Percentiles rank a stretch among this genome's conserved stretches.
Conservation (phyloP, 257 asterid species). For the Solanum habrochaites region DNA sequence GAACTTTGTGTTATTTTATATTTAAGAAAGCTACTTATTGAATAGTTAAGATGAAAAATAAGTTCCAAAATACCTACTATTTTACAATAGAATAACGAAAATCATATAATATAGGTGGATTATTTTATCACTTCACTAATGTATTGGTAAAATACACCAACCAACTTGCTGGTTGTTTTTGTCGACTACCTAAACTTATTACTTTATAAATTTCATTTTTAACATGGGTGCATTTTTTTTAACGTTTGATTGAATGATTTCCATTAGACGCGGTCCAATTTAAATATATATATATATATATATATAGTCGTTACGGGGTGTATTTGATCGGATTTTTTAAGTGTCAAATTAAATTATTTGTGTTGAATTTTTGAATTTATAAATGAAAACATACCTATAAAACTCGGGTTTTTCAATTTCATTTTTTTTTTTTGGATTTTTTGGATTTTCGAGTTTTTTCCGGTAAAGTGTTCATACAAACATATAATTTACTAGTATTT, state of each 20-base stretch:
- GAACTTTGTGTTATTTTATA: neutral
- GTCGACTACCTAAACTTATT: neutral
- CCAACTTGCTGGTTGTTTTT: neutral
- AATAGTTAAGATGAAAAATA: neutral
- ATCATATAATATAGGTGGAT: neutral
- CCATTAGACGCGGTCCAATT: too few species aligned
- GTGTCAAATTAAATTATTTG: too few species aligned
- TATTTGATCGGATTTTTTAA: too few species aligned
- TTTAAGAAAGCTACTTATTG: neutral
- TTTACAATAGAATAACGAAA: neutral
- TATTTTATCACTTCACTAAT: neutral
- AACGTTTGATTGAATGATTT: neutral
- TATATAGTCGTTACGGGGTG: too few species aligned
- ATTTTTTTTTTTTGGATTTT: too few species aligned
- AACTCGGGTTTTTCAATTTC: too few species aligned
- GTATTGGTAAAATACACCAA: neutral
- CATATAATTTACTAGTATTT: too few species aligned
- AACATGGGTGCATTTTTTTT: neutral
- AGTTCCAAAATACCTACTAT: neutral
- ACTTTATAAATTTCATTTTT: neutral
- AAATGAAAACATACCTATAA: too few species aligned
- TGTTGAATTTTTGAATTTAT: too few species aligned
- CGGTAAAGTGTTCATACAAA: too few species aligned
- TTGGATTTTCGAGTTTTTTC: too few species aligned
- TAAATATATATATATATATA: too few species aligned